Evolutionary conservation across 2,329 filamentous ascomycete species (phyloP).

Genomic region (Fusarium poae): DNA sequence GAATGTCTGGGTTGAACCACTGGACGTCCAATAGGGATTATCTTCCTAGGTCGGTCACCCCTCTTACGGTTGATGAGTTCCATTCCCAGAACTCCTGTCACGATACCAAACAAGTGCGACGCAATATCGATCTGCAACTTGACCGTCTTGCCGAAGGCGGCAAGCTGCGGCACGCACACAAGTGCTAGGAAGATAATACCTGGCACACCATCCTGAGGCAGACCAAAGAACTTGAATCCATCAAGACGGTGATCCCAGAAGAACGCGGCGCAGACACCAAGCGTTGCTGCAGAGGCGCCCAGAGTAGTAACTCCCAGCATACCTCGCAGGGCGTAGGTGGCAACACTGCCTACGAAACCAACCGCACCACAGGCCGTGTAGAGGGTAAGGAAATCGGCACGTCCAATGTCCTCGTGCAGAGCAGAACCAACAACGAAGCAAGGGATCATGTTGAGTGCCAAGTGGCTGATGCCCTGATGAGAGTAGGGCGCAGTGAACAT

Average conservation of each 20-base stretch:
- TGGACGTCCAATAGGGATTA: slow-evolving; percentile 30
- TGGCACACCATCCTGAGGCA: slow-evolving; percentile 69
- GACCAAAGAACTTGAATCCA: slow-evolving; percentile 68
- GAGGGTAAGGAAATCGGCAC: slow-evolving; percentile 76
- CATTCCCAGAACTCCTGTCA: slow-evolving; percentile 60
- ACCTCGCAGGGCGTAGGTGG: slow-evolving; percentile 61
- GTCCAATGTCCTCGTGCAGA: slow-evolving; percentile 77
- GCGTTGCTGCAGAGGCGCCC: slow-evolving; percentile 75
- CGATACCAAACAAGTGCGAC: slow-evolving; percentile 66
- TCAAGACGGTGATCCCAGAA: slow-evolving; percentile 70
- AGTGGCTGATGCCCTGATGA: slow-evolving; percentile 73
- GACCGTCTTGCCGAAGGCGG: slow-evolving; percentile 59
- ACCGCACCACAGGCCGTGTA: slow-evolving; percentile 71
- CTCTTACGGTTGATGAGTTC: slow-evolving; percentile 49
- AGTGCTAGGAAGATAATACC: slow-evolving; percentile 67
- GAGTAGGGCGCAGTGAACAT: slow-evolving; percentile 76
- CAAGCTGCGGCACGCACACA: slow-evolving; percentile 63
- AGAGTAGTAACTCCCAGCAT: slow-evolving; percentile 65
- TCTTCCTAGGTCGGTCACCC: slow-evolving; percentile 33
- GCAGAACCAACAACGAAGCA: slow-evolving; percentile 75
- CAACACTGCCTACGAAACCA: slow-evolving; percentile 70
- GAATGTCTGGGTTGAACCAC: slow-evolving; percentile 11
- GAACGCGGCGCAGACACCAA: slow-evolving; percentile 72
- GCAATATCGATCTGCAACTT: slow-evolving; percentile 63
- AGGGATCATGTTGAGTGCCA: slow-evolving; percentile 73